Percentiles rank a stretch among this genome's conserved stretches.
These are phyloP conservation scores for Coniella lustricola DNA, from an alignment of 2,329 filamentous ascomycete species.

Conservation along the genomic window DNA sequence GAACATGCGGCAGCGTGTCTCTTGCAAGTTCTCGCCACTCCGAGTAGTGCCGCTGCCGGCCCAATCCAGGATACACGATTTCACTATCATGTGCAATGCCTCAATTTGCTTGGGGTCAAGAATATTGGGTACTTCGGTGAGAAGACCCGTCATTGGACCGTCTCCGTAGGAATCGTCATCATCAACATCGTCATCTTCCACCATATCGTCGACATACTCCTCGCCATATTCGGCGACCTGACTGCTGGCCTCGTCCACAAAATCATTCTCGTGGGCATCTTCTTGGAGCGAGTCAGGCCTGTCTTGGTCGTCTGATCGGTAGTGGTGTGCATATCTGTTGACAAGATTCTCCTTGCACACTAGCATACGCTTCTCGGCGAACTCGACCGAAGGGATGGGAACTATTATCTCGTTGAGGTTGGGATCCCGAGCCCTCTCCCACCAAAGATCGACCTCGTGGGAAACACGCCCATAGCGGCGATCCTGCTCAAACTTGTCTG, in stretches of 20 bases:
- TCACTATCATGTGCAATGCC: conserved; percentile 93
- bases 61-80: conserved; percentile 86
- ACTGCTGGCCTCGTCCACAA: conserved; percentile 27
- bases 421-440: conserved; percentile 52
- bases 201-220: conserved; percentile 38
- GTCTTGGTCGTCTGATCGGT: conserved; percentile 35
- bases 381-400: conserved; percentile 53
- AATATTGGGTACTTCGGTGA: conserved; percentile 92
- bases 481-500: conserved; percentile 54
- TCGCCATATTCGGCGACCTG: conserved; percentile 27
- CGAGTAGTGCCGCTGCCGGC: conserved; percentile 61
- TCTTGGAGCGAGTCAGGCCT: conserved; percentile 28
- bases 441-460: conserved; percentile 59
- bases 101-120: conserved; percentile 93
- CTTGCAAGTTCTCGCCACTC: conserved; percentile 76
- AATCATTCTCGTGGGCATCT: conserved; percentile 31
- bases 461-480: conserved; percentile 53
- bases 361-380: conserved; percentile 49
- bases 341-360: conserved; percentile 54
- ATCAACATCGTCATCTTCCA: conserved; percentile 61
- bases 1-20: conserved; percentile 82
- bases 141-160: conserved; percentile 70
- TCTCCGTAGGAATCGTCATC: conserved; percentile 76
- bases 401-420: conserved; percentile 54
- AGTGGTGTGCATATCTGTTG: conserved; percentile 44